Evolutionary conservation across 2,329 filamentous ascomycete species (phyloP).

Genomic region (Apiospora aurea): DNA sequence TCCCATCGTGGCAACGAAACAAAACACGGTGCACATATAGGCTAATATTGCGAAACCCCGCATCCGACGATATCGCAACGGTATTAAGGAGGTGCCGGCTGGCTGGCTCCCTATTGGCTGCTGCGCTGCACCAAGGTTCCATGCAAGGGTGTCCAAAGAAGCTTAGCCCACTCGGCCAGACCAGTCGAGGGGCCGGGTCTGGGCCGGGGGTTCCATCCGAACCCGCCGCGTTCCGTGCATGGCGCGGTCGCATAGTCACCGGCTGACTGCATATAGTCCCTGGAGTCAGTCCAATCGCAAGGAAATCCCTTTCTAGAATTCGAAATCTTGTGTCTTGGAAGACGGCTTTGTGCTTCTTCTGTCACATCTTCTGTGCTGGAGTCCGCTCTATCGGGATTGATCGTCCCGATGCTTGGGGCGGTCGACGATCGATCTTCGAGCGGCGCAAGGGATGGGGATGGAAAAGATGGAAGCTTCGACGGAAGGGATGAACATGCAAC

Average conservation of each 20-base stretch:
- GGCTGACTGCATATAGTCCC: constrained; percentile 1
- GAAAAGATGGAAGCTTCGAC: background rate
- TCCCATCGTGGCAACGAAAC: constrained; percentile 1
- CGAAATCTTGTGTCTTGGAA: background rate
- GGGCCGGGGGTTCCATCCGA: constrained; percentile 4
- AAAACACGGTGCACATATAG: background rate
- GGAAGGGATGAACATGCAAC: background rate
- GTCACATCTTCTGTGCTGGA: background rate
- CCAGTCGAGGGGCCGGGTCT: background rate
- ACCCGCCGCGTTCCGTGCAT: constrained; percentile 13
- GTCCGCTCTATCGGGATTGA: background rate
- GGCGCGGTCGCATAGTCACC: constrained; percentile 2
- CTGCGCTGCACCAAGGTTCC: background rate
- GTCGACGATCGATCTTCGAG: background rate
- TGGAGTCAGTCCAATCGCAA: background rate
- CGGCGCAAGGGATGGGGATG: background rate
- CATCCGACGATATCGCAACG: background rate
- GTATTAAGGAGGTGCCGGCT: background rate
- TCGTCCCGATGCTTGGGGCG: background rate
- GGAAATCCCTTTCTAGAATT: background rate
- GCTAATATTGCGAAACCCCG: constrained; percentile 11
- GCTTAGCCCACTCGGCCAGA: background rate
- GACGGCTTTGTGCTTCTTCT: background rate
- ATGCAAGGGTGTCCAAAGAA: background rate
- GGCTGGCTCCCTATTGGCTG: background rate